Evolutionary conservation across 805 yeast species (phyloP), one percentile per base, ranked within the genome.

Genomic region (Starmerella vitae): DNA sequence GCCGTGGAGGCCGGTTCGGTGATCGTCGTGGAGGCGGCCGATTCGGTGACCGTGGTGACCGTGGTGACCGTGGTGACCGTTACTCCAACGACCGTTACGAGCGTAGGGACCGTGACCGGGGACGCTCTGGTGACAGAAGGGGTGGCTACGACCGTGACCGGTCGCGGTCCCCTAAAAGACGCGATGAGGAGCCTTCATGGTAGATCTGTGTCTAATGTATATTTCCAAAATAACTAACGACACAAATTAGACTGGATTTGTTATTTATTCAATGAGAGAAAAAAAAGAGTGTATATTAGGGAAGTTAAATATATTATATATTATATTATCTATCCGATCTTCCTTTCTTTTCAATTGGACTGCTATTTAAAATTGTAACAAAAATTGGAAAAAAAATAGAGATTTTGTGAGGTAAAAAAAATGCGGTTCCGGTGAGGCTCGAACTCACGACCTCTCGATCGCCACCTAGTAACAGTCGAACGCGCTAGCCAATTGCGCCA

Each of bases 401-500:
- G n/a, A n/a, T n/a, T n/a, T n/a, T n/a, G n/a, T n/a, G n/a, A n/a
- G n/a, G n/a, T n/a, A n/a, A n/a, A 38, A 34, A 44, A 39, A 30
- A 19, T 28, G 24, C 47, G 50, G 46, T 45, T 36, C 44, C 41
- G 44, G 46, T 44, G 47, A 46, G 50, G 50, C 36, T 46, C 50
- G 50, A 50, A 50, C 53, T 50, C 52, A 47, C 50, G 48, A 50
- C 53, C 53, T 50, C 46, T 42, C 49, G 52, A 47, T 47, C 18
- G 45, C 49, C 28, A 15, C 4, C 8, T 4, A 30, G 20, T 47
- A 47, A 47, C 51, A 47, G 51, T 47, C 51, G 51, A 40, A 44
- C 50, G 49, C 50, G 49, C 52, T 45, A 46, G 46, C 50, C 52
- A 44, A 48, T 47, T 48, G 48, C 50, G 52, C 52, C 52, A 48